Conservation (phyloP, 2,329 filamentous ascomycete genomes). For the Neurospora crassa region DNA sequence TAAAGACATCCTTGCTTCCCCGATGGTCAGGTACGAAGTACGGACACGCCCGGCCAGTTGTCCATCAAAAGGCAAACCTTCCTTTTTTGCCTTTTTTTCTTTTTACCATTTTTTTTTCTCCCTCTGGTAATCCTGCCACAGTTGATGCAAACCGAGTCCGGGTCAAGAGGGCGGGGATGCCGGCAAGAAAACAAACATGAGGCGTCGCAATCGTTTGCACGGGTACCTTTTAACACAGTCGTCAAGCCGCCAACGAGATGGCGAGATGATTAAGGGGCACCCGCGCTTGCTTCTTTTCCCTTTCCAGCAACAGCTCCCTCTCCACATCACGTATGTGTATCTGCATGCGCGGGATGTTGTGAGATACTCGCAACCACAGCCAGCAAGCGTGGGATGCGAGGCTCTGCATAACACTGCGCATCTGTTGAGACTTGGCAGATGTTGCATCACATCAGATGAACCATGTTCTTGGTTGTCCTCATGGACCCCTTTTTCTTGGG, state of each 20-base stretch:
- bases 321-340: not conserved
- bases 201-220: not conserved
- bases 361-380: not conserved
- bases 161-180: not conserved
- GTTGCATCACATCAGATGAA: not conserved
- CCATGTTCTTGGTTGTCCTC: not conserved
- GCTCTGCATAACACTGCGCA: not conserved
- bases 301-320: not conserved
- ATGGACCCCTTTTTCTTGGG: not conserved
- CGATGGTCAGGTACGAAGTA: not conserved
- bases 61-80: not conserved
- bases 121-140: not conserved
- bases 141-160: not conserved
- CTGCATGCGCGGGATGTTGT: not conserved
- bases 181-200: not conserved
- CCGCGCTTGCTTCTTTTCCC: not conserved
- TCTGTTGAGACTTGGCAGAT: not conserved
- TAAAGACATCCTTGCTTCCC: not conserved
- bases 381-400: not conserved
- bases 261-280: not conserved
- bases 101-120: not conserved
- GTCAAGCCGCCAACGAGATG: not conserved
- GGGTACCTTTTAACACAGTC: not conserved
- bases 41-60: not conserved
- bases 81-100: not conserved